phyloP scores from a whole-genome alignment of 805 yeast genomes.

The Kazachstania kunashirensis region DNA sequence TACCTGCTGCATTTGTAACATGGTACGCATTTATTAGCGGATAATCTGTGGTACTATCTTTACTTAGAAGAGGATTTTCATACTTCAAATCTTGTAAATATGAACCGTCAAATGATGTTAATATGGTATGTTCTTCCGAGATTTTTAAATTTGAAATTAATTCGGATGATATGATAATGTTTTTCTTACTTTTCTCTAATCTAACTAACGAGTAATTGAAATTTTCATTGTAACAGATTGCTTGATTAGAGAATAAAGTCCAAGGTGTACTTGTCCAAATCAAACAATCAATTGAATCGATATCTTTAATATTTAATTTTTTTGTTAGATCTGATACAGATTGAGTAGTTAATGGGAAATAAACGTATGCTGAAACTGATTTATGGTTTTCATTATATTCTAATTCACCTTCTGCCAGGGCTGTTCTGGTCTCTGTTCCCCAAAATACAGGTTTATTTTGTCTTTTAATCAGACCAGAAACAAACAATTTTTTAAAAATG shows the following conservation, averaged over 20 bases:
- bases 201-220: constrained; percentile 47
- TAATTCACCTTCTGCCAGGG: constrained; percentile 92
- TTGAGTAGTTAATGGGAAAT: constrained; percentile 44
- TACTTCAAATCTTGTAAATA: constrained; percentile 38
- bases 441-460: constrained; percentile 94
- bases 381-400: constrained; percentile 69
- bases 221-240: constrained; percentile 59
- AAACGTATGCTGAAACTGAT: constrained; percentile 59
- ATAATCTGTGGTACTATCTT: constrained; percentile 17
- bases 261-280: constrained; percentile 99
- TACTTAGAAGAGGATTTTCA: constrained; percentile 42
- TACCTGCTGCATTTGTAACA: constrained; percentile 74
- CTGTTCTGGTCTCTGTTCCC: constrained; percentile 92
- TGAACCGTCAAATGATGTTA: constrained; percentile 34
- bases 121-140: constrained; percentile 14
- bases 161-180: constrained; percentile 47
- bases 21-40: constrained; percentile 75
- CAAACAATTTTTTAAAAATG: constrained; percentile 57
- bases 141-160: constrained; percentile 33
- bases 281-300: constrained; percentile 30
- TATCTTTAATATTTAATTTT: constrained; percentile 3
- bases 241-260: constrained; percentile 85
- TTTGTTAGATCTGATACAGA: constrained; percentile 9
- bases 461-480: constrained; percentile 60
- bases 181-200: constrained; percentile 29